Conservation (phyloP, 1,284 basidiomycete species). For the Kalmanozyma brasiliensis region DNA sequence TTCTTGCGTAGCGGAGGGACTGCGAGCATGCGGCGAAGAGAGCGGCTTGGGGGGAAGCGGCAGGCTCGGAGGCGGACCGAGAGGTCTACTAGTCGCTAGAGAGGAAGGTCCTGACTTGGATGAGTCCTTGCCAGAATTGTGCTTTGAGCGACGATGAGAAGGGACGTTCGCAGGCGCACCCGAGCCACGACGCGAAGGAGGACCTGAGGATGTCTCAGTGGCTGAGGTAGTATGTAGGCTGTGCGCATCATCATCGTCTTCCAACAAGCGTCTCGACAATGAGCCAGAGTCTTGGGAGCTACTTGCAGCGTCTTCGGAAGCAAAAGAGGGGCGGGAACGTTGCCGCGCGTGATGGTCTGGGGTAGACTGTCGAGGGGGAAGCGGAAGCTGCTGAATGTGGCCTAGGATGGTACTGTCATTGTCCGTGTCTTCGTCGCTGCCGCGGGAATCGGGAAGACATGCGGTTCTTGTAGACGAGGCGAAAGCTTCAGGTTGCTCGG, state of each 20-base stretch:
- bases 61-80: constrained; percentile 31
- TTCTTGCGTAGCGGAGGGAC: background rate
- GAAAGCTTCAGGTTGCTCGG: background rate
- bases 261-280: constrained; percentile 4
- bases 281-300: constrained; percentile 26
- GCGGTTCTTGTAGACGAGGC: background rate
- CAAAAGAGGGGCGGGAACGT: constrained; percentile 3
- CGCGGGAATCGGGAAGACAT: background rate
- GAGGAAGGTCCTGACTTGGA: background rate
- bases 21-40: constrained; percentile 5
- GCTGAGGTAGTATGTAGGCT: constrained; percentile 19
- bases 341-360: background rate
- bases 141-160: constrained; percentile 1
- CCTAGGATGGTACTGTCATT: constrained; percentile 37
- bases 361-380: constrained; percentile 5
- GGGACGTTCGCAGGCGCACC: constrained; percentile 6
- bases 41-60: constrained; percentile 34
- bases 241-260: constrained; percentile 20
- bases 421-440: constrained; percentile 27
- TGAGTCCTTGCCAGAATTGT: background rate
- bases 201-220: constrained; percentile 13
- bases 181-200: constrained; percentile 7
- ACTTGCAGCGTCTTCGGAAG: constrained; percentile 14
- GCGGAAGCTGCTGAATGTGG: constrained; percentile 19
- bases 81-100: constrained; percentile 7